phyloP scores from a whole-genome alignment of 805 yeast species.

The Kodamaea restingae region DNA sequence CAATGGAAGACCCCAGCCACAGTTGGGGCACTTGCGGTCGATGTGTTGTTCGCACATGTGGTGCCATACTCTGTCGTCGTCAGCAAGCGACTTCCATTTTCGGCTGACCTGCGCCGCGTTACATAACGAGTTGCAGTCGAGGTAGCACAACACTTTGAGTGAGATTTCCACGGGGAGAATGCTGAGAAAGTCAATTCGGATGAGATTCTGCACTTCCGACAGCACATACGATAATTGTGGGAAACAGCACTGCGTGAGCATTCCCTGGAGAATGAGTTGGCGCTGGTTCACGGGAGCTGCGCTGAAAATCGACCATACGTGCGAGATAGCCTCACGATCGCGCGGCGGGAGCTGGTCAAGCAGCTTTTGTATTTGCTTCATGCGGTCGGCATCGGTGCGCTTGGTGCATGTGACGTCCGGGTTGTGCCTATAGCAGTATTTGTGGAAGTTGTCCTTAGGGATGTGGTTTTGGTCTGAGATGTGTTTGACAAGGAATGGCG shows the following conservation, averaged over 20 bases:
- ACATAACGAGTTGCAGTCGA: slow-evolving; percentile 92
- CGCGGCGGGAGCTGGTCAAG: slow-evolving; percentile 58
- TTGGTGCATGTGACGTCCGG: slow-evolving; percentile 79
- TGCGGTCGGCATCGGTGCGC: slow-evolving; percentile 57
- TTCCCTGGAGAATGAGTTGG: slow-evolving; percentile 73
- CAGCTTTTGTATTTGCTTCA: slow-evolving; percentile 58
- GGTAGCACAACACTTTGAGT: slow-evolving; percentile 76
- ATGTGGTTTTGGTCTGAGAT: slow-evolving; percentile 40
- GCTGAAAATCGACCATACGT: slow-evolving; percentile 79
- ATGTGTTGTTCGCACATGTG: slow-evolving; percentile 98
- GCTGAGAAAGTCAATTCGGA: slow-evolving; percentile 83
- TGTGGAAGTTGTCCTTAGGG: slow-evolving; percentile 52
- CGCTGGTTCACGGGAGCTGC: slow-evolving; percentile 71
- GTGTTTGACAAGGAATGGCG: slow-evolving; percentile 40
- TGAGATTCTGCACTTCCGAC: slow-evolving; percentile 70
- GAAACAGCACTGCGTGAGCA: slow-evolving; percentile 86
- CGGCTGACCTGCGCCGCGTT: slow-evolving; percentile 89
- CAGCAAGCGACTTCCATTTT: slow-evolving; percentile 85
- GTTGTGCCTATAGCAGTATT: slow-evolving; percentile 88
- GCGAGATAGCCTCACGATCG: slow-evolving; percentile 74
- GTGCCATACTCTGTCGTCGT: slow-evolving; percentile 97
- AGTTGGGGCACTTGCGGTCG: slow-evolving; percentile 93
- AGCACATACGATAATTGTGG: slow-evolving; percentile 88
- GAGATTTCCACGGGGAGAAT: slow-evolving; percentile 84
- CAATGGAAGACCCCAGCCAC: slow-evolving; percentile 98